Percentiles rank a stretch among this genome's conserved stretches.
Conservation (phyloP, 768 basidiomycete species). For the Hericium coralloides region DNA sequence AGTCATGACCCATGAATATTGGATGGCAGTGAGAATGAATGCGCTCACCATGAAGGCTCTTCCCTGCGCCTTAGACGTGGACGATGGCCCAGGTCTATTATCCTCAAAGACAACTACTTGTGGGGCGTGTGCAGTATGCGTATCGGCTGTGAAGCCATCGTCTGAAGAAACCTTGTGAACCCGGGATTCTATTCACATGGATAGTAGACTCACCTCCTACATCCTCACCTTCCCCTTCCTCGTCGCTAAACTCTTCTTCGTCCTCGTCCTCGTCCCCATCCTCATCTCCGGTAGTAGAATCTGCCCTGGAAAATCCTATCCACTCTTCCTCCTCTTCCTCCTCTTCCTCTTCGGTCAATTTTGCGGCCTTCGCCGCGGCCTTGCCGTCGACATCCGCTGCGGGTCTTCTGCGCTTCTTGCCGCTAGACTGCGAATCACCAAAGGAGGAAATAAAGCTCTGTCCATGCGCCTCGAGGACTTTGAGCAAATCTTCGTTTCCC, state of each 20-base stretch:
- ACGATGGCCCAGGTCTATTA: slow-evolving; percentile 15
- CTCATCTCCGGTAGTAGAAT: not conserved
- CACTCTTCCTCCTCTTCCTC: slow-evolving; percentile 4
- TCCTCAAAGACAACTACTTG: slow-evolving; percentile 52
- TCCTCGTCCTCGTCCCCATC: slow-evolving; percentile 9
- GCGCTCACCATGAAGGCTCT: slow-evolving; percentile 69
- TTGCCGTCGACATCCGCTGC: not conserved
- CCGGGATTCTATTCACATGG: too few species aligned
- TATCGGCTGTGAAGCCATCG: slow-evolving; percentile 33
- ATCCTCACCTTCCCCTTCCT: not conserved
- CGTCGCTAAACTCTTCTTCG: slow-evolving; percentile 20
- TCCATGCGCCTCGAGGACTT: slow-evolving; percentile 36
- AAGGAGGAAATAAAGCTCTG: slow-evolving; percentile 38
- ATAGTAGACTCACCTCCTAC: not conserved
- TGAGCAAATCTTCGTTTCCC: slow-evolving; percentile 24
- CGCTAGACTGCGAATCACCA: slow-evolving; percentile 16
- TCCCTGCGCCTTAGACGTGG: slow-evolving; percentile 30
- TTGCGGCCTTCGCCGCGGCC: not conserved
- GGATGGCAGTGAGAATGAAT: not conserved
- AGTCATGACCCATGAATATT: slow-evolving; percentile 1
- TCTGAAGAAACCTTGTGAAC: slow-evolving; percentile 19
- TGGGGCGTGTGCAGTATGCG: slow-evolving; percentile 13
- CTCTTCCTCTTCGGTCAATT: slow-evolving; percentile 8
- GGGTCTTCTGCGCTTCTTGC: slow-evolving; percentile 12
- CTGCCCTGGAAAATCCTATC: slow-evolving; percentile 1